Evolutionary conservation across 495 filamentous ascomycete genomes (phyloP), one percentile per base, ranked within the genome.

Genomic region (Daldinia concentrica): DNA sequence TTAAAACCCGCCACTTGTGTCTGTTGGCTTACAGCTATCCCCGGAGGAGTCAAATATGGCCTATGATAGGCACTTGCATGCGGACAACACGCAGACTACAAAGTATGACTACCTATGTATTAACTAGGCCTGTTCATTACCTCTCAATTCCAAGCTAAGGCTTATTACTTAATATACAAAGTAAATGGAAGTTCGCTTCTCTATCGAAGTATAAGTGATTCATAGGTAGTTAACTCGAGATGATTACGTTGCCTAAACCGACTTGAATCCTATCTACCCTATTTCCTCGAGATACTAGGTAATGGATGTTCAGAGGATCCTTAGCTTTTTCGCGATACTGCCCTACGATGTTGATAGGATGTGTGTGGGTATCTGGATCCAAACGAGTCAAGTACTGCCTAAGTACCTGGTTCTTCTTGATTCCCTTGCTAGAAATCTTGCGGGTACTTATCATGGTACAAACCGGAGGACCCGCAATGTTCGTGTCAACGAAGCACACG

Each of bases 401-500:
- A 41, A n/a, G 39, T 41, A 41, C n/a, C 39, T 8, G 6, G n/a
- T 41, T 45, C 36, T 45, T 24, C 26, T 41, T 34, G 37, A 39
- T 50, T 32, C 41, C 34, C 22, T 24, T 24, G 30, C 34, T 64
- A 32, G 37, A 37, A n/a, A 36, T 48, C 0, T 15, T 50, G 19
- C 14, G 51, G 55, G 43, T 59, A 66, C 54, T 51, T 58, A 27
- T 15, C 8, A 17, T 14, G 52, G 52, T 36, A 45, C 30, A 51
- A 54, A 17, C 41, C 54, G 43, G 41, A n/a, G 14, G 63, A 58
- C 55, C 63, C 63, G 54, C 54, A 66, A 50, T 48, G 37, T 58
- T 66, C 54, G 43, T 58, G 54, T 58, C 63, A 30, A 51, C 39
- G 37, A 64, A 34, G 24, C 63, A 62, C 24, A 62, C 52, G 55